Base-by-base conservation (phyloP, 2,329 filamentous ascomycete genomes). In the Gnomoniopsis smithogilvyi region DNA sequence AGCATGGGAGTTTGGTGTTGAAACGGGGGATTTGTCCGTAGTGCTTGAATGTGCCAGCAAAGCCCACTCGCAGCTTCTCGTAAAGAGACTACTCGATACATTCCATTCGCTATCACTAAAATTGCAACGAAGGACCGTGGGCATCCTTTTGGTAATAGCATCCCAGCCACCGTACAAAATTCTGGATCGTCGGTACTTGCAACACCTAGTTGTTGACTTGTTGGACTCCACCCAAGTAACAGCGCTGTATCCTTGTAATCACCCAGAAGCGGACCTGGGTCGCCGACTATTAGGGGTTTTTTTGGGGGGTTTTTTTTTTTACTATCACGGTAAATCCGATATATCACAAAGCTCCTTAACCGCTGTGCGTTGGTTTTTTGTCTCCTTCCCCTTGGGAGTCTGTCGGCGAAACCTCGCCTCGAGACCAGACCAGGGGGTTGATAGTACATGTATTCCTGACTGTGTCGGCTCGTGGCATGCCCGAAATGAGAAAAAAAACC, bases 401-500 rank as follows among this genome's bases (percentile, higher is more conserved):
- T 7, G 12, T n/a, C 36, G 12, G 15, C 26, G 26, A 30, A 30
- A 8, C 26, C 26, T 30, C 26, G 26, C 26, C 12, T 15, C 12
- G 4, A 46, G 8, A 19, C 17, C n/a, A 11, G 43, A 19, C 21
- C 24, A 49, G 22, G 22, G 4, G n/a, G n/a, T n/a, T n/a, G 7
- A 3, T 30, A 14, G 17, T n/a, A 51, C 33, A 51, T 26, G 26
- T 21, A 21, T 53, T 46, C 8, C 17, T 6, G 3, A 22, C 26
- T 17, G 49, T 45, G 26, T 57, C 59, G 55, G 59, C 51, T 58
- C 15, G 22, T 51, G 56, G 51, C 46, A 21, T 34, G 58, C 50
- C 59, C 59, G 59, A 61, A 55, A 61, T 61, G 56, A 54, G 55
- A 48, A 17, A 58, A 21, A 48, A 17, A 58, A 21, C 33, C 47